Percentiles rank a stretch among this genome's conserved stretches.
phyloP scores from a whole-genome alignment of 176 grass and related monocot genomes.

The Triticum timopheevii region DNA sequence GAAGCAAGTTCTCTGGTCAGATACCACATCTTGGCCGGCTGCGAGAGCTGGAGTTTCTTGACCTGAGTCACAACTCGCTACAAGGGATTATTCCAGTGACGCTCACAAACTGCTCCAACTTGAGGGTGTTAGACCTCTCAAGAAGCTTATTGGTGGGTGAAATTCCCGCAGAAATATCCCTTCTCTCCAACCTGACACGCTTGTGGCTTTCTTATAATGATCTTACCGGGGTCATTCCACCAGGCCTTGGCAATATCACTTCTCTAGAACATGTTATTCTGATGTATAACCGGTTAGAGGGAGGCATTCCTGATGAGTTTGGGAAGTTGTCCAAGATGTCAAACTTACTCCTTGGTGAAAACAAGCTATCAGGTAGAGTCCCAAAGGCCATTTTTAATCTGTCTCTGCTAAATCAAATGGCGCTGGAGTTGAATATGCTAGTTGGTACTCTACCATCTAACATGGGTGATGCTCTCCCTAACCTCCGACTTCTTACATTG shows the following conservation, averaged over 20 bases:
- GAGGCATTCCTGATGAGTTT: constrained; percentile 26
- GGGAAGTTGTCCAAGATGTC: constrained; percentile 11
- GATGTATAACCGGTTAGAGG: constrained; percentile 9
- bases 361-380: constrained; percentile 8
- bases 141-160: constrained; percentile 24
- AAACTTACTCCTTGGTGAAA: background rate
- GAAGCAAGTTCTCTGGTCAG: background rate
- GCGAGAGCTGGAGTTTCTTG: background rate
- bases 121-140: constrained; percentile 11
- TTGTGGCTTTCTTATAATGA: constrained; percentile 12
- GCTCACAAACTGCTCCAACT: constrained; percentile 18
- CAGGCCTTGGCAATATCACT: constrained; percentile 38
- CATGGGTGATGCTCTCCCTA: constrained; percentile 33
- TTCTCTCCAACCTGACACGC: constrained; percentile 16
- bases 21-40: background rate
- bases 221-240: constrained; percentile 40
- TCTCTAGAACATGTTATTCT: background rate
- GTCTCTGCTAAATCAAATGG: background rate
- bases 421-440: background rate
- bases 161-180: constrained; percentile 27
- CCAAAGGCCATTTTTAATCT: background rate
- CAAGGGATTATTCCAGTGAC: background rate
- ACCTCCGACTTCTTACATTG: background rate
- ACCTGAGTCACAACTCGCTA: background rate
- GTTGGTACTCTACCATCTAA: background rate